Percentiles rank a stretch among this genome's conserved stretches.
phyloP scores from a whole-genome alignment of 306 rosid genomes.

The Leucaena leucocephala region DNA sequence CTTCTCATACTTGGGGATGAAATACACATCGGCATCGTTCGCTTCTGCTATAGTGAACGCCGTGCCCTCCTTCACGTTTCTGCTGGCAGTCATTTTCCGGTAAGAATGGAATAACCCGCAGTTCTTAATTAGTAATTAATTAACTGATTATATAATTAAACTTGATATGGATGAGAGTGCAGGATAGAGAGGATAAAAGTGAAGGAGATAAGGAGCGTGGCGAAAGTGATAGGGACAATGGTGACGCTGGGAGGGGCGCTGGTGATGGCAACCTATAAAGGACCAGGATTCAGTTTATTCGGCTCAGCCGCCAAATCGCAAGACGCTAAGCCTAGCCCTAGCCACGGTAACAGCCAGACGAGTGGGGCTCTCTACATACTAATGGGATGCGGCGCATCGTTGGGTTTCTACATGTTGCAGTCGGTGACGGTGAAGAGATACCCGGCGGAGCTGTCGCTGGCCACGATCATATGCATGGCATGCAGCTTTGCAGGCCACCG shows the following conservation, averaged over 20 bases:
- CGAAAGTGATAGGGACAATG: slow-evolving; percentile 67
- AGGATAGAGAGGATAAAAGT: slow-evolving; percentile 56
- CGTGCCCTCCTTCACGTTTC: slow-evolving; percentile 73
- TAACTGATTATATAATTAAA: too few relatives aligned
- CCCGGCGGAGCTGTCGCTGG: slow-evolving; percentile 61
- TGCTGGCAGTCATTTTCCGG: slow-evolving; percentile 59
- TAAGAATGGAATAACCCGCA: background rate
- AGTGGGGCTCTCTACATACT: slow-evolving; percentile 58
- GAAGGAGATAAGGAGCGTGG: slow-evolving; percentile 52
- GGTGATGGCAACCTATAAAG: slow-evolving; percentile 71
- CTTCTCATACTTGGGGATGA: slow-evolving; percentile 70
- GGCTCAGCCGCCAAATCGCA: slow-evolving; percentile 35
- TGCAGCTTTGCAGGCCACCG: slow-evolving; percentile 49
- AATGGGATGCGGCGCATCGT: slow-evolving; percentile 63
- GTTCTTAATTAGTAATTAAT: background rate
- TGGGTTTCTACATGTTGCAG: slow-evolving; percentile 72
- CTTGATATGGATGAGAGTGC: background rate
- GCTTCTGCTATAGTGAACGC: slow-evolving; percentile 73
- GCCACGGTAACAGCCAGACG: slow-evolving; percentile 41
- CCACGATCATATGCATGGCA: slow-evolving; percentile 57
- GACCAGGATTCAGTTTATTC: slow-evolving; percentile 55
- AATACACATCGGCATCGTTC: slow-evolving; percentile 70
- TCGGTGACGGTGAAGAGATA: slow-evolving; percentile 59
- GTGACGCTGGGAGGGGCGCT: slow-evolving; percentile 72
- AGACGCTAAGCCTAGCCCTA: background rate